A percentile compares a stretch with the other conserved stretches of the same genome.
Evolutionary conservation across 2,329 filamentous ascomycete genomes (phyloP).

Genomic region (Stachybotrys elegans): DNA sequence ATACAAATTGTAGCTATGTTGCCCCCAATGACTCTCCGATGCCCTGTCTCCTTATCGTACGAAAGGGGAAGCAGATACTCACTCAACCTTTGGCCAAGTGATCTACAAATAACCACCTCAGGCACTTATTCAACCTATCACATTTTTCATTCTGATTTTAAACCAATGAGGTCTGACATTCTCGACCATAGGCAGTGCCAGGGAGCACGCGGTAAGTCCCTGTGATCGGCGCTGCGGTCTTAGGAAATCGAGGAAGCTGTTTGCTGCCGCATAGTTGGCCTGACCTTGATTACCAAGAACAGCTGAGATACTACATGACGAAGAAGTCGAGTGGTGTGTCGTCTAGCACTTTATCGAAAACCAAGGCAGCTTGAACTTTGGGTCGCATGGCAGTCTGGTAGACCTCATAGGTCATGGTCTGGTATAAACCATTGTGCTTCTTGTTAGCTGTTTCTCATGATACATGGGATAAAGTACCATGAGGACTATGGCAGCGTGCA

Average conservation of each 20-base stretch:
- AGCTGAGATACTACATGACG: background rate
- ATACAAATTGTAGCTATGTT: no score
- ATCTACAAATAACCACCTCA: no score
- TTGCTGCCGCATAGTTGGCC: background rate
- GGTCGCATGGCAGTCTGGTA: background rate
- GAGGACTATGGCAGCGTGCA: background rate
- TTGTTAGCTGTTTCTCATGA: background rate
- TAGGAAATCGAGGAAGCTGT: background rate
- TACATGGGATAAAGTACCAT: background rate
- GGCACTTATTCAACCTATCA: no score
- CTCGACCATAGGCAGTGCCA: background rate
- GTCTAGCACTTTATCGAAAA: background rate
- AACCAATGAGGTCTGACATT: no score
- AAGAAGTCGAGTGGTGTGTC: background rate
- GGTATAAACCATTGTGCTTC: background rate
- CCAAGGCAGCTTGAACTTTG: background rate
- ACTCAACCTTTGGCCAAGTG: no score
- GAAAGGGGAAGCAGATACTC: no score
- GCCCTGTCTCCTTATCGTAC: no score
- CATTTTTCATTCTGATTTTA: no score
- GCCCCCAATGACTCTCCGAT: no score
- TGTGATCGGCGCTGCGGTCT: background rate
- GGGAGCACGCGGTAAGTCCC: background rate
- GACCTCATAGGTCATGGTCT: background rate
- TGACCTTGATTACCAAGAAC: background rate